phyloP scores from a whole-genome alignment of 768 basidiomycete genomes.

The Trametes elegans region DNA sequence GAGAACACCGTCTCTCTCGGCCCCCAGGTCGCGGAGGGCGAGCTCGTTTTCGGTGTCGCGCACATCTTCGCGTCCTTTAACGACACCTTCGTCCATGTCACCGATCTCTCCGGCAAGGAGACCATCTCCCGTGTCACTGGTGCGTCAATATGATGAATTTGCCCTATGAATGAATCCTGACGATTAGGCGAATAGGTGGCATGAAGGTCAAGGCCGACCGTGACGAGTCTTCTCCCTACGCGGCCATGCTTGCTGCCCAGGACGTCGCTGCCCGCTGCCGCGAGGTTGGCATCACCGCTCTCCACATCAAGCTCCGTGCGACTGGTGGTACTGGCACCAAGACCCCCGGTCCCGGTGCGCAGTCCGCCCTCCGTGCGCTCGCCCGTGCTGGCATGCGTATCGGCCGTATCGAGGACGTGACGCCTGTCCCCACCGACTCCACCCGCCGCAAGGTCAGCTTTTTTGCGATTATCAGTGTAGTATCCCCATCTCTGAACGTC shows the following conservation, averaged over 20 bases:
- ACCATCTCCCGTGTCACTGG: conserved; percentile 99
- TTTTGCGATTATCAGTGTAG: not conserved
- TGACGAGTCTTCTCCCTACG: conserved; percentile 97
- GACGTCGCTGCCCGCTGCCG: conserved; percentile 95
- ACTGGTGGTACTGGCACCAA: conserved; percentile 99
- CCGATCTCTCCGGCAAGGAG: conserved; percentile 98
- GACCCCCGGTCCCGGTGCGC: conserved; percentile 98
- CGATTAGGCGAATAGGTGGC: conserved; percentile 54
- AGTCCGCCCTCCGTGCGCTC: conserved; percentile 95
- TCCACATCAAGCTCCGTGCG: conserved; percentile 98
- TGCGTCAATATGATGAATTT: conserved; percentile 32
- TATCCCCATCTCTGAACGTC: not conserved
- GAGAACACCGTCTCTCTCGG: conserved; percentile 88
- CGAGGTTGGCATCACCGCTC: conserved; percentile 97
- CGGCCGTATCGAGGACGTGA: conserved; percentile 97
- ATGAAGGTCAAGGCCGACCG: conserved; percentile 99
- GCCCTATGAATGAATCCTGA: not conserved
- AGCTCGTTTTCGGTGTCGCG: conserved; percentile 96
- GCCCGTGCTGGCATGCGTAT: conserved; percentile 98
- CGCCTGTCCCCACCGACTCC: conserved; percentile 94
- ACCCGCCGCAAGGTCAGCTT: conserved; percentile 88
- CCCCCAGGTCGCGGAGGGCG: conserved; percentile 94
- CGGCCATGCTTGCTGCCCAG: conserved; percentile 98
- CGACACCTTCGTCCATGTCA: conserved; percentile 99
- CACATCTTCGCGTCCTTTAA: conserved; percentile 99